phyloP scores from a whole-genome alignment of 139 green algal species.

The Diplosphaera chodatii region DNA sequence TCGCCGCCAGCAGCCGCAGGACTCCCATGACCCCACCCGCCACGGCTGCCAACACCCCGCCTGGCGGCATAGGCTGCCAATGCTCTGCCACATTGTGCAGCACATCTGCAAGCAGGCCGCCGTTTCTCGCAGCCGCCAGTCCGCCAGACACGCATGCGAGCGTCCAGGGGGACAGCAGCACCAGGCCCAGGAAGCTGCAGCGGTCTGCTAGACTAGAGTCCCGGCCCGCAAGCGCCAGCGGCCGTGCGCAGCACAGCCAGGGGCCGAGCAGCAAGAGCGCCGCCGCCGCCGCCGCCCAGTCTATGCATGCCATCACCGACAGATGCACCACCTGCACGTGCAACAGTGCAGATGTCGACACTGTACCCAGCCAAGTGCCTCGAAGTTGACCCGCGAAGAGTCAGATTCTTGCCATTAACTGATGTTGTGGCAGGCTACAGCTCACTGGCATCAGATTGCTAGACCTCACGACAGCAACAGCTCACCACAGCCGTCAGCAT shows the following conservation, averaged over 20 bases:
- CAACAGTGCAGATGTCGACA: too few relatives aligned
- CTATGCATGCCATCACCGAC: background rate
- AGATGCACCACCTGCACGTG: background rate
- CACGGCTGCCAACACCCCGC: too few relatives aligned
- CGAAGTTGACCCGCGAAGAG: too few relatives aligned
- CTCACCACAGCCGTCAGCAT: too few relatives aligned
- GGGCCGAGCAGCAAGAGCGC: background rate
- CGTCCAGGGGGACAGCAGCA: background rate
- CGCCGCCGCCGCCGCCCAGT: background rate
- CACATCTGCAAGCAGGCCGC: background rate
- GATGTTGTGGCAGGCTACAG: too few relatives aligned
- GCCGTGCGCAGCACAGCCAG: background rate
- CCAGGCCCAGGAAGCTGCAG: background rate
- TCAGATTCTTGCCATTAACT: too few relatives aligned
- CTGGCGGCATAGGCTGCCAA: too few relatives aligned
- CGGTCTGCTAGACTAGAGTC: background rate
- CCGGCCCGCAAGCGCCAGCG: background rate
- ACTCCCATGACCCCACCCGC: background rate
- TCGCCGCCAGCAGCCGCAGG: background rate
- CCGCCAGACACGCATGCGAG: background rate
- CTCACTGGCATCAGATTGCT: too few relatives aligned
- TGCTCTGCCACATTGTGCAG: background rate
- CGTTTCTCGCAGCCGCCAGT: background rate
- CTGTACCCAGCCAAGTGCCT: too few relatives aligned
- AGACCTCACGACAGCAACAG: too few relatives aligned